Base-by-base conservation (phyloP, 2,329 filamentous ascomycete genomes). In the Xenosphaeropsis pyriputrescens region DNA sequence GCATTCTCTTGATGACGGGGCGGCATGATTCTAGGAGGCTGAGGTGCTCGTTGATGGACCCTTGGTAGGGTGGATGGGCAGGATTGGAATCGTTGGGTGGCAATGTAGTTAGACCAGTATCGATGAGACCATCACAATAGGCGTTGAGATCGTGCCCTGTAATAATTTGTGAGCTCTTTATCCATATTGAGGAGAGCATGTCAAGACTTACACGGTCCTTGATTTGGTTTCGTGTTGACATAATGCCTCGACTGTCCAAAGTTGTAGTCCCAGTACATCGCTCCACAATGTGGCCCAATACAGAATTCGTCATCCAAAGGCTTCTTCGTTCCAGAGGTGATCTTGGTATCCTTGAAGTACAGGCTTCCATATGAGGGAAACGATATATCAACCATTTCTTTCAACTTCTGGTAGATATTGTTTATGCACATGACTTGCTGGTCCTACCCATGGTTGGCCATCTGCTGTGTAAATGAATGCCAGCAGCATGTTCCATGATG, bases 401-500 rank as follows among this genome's bases (percentile, higher is more conserved):
- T 38, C 26, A 45, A 30, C 8, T 31, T 41, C 34, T 36, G 34
- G 35, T 34, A 37, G 11, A 51, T 34, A 32, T 36, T 18, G 15
- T 45, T 39, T 17, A 49, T 40, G 36, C 41, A 46, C 29, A 9
- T 18, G 39, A 58, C 44, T 33, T 50, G 47, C 38, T 58, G 48
- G 29, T 49, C 39, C 35, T 40, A 29, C 47, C 35, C 49, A 62
- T 57, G 15, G 41, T 36, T 9, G 45, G 40, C 57, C 56, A 61
- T 40, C 41, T 46, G 14, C 54, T 32, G 18, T 54, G 49, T 19
- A 61, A 39, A 19, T 45, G 48, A 37, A 57, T 43, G n/a, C 57
- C 58, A 26, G 37, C 18, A 9, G 48, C 53, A 43, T 60, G 53
- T 40, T 59, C 52, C 54, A 59, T 59, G 16, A 62, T 60, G 19